These are phyloP conservation scores for Vitis cinerea DNA, from an alignment of 164 flowering plant genomes.

Conservation along the genomic window DNA sequence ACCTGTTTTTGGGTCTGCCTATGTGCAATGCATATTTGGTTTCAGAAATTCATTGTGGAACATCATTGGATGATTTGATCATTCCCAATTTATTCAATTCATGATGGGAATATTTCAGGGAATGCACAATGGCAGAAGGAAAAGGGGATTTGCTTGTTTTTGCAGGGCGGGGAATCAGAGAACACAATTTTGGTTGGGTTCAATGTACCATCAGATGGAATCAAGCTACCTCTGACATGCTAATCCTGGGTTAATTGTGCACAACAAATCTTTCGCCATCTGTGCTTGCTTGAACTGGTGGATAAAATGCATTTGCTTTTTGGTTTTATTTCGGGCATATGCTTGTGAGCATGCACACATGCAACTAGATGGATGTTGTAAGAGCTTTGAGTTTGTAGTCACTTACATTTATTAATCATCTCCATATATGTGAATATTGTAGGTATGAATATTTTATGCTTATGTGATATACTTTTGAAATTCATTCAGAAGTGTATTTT, in stretches of 20 bases:
- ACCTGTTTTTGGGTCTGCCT: too few relatives aligned
- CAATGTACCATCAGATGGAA: conserved; percentile 1
- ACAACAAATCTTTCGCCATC: conserved; percentile 1
- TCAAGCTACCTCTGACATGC: neutral
- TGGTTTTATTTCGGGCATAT: conserved; percentile 30
- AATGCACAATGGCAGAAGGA: conserved; percentile 5
- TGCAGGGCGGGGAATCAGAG: conserved; percentile 4
- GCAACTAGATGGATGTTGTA: conserved; percentile 23
- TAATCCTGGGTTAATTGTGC: conserved; percentile 6
- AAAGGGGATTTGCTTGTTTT: conserved; percentile 5
- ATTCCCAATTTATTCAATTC: neutral
- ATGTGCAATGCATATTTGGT: neutral
- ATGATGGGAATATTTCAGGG: conserved; percentile 20
- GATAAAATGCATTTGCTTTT: conserved; percentile 29
- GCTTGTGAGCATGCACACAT: conserved; percentile 33
- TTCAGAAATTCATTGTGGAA: neutral
- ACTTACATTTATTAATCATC: conserved; percentile 11
- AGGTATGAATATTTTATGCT: conserved; percentile 17
- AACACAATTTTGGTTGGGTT: conserved; percentile 15
- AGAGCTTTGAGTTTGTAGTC: conserved; percentile 31
- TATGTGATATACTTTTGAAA: conserved; percentile 17
- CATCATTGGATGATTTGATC: neutral
- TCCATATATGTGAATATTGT: conserved; percentile 41
- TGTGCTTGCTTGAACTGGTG: conserved; percentile 17
- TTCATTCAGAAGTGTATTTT: conserved; percentile 15